Conservation (phyloP, 805 yeast genomes). For the Wickerhamiella slavikovae region DNA sequence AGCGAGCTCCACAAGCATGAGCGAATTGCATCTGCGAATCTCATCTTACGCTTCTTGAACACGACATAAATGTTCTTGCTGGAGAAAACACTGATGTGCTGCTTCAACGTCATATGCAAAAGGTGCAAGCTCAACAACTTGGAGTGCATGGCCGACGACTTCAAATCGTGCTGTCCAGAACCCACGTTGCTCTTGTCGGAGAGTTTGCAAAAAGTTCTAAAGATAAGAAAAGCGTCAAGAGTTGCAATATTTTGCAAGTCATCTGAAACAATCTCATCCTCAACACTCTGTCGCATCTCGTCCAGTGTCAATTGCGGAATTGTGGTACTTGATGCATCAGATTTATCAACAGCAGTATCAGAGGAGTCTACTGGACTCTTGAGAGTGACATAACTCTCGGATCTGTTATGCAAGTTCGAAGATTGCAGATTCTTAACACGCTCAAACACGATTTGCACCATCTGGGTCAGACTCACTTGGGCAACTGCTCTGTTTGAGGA, state of each 20-base stretch:
- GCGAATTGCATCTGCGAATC: conserved; percentile 59
- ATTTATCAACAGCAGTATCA: too few relatives aligned
- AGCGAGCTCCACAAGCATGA: conserved; percentile 67
- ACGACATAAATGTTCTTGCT: conserved; percentile 20
- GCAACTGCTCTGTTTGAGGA: conserved; percentile 82
- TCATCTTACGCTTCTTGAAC: conserved; percentile 20
- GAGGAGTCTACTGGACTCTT: too few relatives aligned
- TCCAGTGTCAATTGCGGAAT: conserved; percentile 9
- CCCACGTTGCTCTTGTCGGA: conserved; percentile 65
- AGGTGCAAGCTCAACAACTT: conserved; percentile 75
- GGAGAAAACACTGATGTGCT: conserved; percentile 63
- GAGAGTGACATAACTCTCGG: conserved; percentile 1
- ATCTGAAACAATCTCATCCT: conserved; percentile 20
- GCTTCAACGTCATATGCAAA: conserved; percentile 65
- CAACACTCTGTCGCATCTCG: conserved; percentile 10
- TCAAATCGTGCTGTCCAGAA: conserved; percentile 32
- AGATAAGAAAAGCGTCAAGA: conserved; percentile 81
- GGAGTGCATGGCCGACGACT: conserved; percentile 82
- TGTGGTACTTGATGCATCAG: too few relatives aligned
- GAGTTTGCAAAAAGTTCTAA: conserved; percentile 86
- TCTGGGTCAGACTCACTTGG: conserved; percentile 84
- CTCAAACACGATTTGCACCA: conserved; percentile 69
- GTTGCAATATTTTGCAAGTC: conserved; percentile 49
- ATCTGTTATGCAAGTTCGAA: not conserved
- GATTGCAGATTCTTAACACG: conserved; percentile 25